A percentile compares a stretch with the other conserved stretches of the same genome.
Evolutionary conservation across 1,284 basidiomycete species (phyloP).

Genomic region (Leccinum ambiguum): DNA sequence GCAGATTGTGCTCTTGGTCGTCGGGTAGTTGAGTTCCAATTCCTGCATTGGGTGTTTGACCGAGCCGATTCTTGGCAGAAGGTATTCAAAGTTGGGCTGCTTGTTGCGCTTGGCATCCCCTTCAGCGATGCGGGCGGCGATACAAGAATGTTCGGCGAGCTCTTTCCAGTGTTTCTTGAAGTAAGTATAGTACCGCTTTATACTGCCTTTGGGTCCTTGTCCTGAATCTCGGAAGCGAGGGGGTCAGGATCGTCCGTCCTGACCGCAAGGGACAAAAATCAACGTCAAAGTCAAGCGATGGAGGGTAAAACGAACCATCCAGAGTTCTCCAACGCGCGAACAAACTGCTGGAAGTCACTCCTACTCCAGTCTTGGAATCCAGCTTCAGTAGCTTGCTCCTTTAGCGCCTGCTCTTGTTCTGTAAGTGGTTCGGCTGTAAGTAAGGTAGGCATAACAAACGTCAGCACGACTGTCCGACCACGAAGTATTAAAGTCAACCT

Average conservation of each 20-base stretch:
- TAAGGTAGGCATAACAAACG: neutral
- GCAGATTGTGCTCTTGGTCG: constrained; percentile 95
- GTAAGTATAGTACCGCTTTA: constrained; percentile 79
- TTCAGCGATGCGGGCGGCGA: constrained; percentile 77
- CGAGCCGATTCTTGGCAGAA: constrained; percentile 75
- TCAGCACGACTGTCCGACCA: neutral
- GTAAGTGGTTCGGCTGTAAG: constrained; percentile 78
- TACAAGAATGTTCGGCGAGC: constrained; percentile 74
- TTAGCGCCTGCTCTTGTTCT: constrained; percentile 80
- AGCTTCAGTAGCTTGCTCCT: constrained; percentile 75
- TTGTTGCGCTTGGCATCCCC: constrained; percentile 88
- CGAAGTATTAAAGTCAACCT: constrained; percentile 40
- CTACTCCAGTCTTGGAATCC: constrained; percentile 93
- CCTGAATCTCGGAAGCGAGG: constrained; percentile 84
- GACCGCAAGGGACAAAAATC: constrained; percentile 31
- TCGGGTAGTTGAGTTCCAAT: constrained; percentile 90
- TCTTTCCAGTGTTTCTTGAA: constrained; percentile 93
- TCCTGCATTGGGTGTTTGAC: constrained; percentile 93
- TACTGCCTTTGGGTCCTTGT: constrained; percentile 80
- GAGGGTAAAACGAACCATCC: constrained; percentile 64
- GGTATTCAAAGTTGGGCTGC: constrained; percentile 79
- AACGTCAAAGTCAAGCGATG: neutral
- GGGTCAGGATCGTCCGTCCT: constrained; percentile 76
- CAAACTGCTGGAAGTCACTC: constrained; percentile 92
- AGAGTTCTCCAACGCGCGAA: constrained; percentile 82